phyloP scores from a whole-genome alignment of 805 yeast genomes.

The Nakazawaea anatomiae region DNA sequence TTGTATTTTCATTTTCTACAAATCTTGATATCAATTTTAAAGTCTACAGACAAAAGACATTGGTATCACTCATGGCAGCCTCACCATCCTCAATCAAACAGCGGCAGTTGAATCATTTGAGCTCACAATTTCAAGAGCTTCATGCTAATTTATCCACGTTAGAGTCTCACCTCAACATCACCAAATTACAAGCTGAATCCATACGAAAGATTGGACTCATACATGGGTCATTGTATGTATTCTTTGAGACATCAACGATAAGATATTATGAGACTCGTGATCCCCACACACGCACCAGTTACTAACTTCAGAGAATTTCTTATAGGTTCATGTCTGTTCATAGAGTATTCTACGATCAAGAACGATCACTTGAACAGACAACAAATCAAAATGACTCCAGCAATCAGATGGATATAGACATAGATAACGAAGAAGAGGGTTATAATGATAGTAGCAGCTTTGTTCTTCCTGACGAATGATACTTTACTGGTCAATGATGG shows the following conservation, averaged over 20 bases:
- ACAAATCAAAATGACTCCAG: neutral
- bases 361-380: neutral
- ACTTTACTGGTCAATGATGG: neutral
- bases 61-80: neutral
- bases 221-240: constrained; percentile 32
- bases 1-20: no score
- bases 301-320: neutral
- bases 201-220: constrained; percentile 34
- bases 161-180: constrained; percentile 30
- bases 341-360: constrained; percentile 9
- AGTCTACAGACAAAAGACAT: neutral
- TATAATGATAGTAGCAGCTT: constrained; percentile 1
- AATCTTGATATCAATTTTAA: no score
- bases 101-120: constrained; percentile 29
- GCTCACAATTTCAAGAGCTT: constrained; percentile 26
- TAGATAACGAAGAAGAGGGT: neutral
- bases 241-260: neutral
- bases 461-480: constrained; percentile 1
- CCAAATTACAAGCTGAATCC: constrained; percentile 30
- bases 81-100: constrained; percentile 15
- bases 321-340: constrained; percentile 8
- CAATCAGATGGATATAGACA: neutral
- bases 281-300: neutral
- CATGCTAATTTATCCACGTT: constrained; percentile 36
- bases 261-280: neutral